phyloP scores from a whole-genome alignment of 768 basidiomycete species.

The Suillus subalutaceus region DNA sequence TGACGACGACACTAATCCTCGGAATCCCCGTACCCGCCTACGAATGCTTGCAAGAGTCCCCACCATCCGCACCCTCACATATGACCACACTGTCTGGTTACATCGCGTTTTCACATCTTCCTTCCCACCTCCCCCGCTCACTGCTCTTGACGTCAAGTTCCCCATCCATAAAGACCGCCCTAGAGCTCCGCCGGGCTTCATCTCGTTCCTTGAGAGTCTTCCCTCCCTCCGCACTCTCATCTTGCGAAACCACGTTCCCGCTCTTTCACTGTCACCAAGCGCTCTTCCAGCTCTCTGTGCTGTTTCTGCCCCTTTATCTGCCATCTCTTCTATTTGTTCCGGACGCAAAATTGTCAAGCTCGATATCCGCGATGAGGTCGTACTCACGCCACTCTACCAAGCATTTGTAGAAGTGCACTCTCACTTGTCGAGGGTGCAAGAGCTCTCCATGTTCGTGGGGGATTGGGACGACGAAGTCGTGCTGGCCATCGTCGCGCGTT shows the following conservation, averaged over 20 bases:
- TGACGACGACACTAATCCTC: conserved; percentile 17
- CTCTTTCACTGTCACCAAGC: conserved; percentile 22
- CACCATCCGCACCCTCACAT: conserved; percentile 38
- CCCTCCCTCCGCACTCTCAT: conserved; percentile 23
- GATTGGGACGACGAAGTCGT: conserved; percentile 52
- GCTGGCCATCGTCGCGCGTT: conserved; percentile 43
- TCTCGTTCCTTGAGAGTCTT: conserved; percentile 27
- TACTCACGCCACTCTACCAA: conserved; percentile 25
- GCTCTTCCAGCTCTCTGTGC: conserved; percentile 24
- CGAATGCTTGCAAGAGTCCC: conserved; percentile 39
- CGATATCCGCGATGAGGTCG: conserved; percentile 28
- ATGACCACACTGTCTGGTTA: conserved; percentile 42
- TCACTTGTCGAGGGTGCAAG: conserved; percentile 22
- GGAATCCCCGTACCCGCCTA: conserved; percentile 16
- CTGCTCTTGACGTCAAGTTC: conserved; percentile 31
- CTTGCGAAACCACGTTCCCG: conserved; percentile 32
- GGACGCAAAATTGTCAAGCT: conserved; percentile 23
- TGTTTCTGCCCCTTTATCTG: conserved; percentile 30
- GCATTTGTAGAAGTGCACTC: conserved; percentile 15
- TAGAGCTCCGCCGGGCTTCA: conserved; percentile 24
- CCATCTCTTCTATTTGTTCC: conserved; percentile 29
- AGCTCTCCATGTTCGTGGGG: conserved; percentile 39
- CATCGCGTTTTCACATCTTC: conserved; percentile 41
- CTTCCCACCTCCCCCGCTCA: conserved; percentile 19
- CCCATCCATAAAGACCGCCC: conserved; percentile 34